Evolutionary conservation across 257 asterid genomes (phyloP).

Genomic region (Cruciata laevipes): DNA sequence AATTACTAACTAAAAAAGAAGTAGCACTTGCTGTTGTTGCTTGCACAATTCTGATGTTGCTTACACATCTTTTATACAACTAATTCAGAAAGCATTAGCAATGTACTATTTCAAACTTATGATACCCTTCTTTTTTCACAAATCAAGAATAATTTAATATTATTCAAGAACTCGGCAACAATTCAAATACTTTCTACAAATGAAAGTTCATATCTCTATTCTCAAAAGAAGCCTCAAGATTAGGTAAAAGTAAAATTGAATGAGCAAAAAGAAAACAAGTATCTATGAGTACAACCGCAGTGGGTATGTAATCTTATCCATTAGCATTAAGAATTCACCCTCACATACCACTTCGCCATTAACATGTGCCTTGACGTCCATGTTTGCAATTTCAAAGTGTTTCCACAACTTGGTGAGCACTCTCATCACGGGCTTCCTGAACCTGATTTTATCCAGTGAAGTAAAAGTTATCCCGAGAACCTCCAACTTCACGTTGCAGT

Average conservation of each 20-base stretch:
- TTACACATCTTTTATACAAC: no score
- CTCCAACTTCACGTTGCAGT: constrained; percentile 88
- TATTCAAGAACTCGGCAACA: not conserved
- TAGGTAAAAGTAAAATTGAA: not conserved
- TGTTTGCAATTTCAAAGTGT: constrained; percentile 83
- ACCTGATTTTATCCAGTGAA: constrained; percentile 85
- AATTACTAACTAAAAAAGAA: no score
- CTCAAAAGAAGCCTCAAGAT: not conserved
- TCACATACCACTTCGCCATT: constrained; percentile 82
- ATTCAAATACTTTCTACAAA: not conserved
- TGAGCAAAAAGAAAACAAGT: not conserved
- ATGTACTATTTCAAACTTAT: no score
- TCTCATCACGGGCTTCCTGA: constrained; percentile 80
- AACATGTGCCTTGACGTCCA: constrained; percentile 94
- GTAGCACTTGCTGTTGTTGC: no score
- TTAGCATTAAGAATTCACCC: constrained; percentile 89
- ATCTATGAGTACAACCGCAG: not conserved
- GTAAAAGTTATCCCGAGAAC: constrained; percentile 66
- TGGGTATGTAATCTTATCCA: constrained; percentile 28
- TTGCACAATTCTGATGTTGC: no score
- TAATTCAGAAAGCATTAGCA: no score
- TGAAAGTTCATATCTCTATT: not conserved
- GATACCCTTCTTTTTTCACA: no score
- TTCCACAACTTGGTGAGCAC: constrained; percentile 74
- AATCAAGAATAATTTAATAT: not conserved